Conservation (phyloP, 1,284 basidiomycete species). For the Heterobasidion annosum region DNA sequence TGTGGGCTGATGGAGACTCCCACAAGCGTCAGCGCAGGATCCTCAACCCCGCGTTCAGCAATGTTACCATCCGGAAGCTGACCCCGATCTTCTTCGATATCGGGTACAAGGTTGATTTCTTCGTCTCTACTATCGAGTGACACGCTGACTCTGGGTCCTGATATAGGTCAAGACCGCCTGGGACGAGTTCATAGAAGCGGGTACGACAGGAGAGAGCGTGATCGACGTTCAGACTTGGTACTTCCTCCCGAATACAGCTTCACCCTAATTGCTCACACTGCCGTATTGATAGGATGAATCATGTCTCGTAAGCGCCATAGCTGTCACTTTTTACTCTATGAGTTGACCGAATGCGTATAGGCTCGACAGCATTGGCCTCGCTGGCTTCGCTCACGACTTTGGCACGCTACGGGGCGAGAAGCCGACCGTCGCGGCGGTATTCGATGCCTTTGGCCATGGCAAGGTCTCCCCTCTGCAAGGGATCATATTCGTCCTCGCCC, state of each 20-base stretch:
- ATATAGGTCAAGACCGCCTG: neutral
- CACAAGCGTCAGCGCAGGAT: slow-evolving; percentile 29
- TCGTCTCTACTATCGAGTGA: too few species aligned
- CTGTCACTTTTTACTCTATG: neutral
- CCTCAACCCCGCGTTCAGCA: slow-evolving; percentile 31
- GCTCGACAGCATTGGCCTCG: slow-evolving; percentile 51
- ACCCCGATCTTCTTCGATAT: slow-evolving; percentile 32
- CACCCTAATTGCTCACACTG: too few species aligned
- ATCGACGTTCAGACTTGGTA: neutral
- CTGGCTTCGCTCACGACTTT: slow-evolving; percentile 10
- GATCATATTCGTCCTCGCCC: neutral
- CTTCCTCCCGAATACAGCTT: too few species aligned
- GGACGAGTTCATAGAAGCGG: neutral
- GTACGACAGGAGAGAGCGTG: neutral
- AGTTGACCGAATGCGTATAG: slow-evolving; percentile 18
- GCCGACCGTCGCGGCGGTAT: neutral
- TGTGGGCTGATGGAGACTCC: neutral
- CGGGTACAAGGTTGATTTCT: slow-evolving; percentile 33
- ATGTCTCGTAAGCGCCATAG: neutral
- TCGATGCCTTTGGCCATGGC: neutral
- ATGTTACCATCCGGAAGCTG: slow-evolving; percentile 26
- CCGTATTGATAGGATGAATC: neutral
- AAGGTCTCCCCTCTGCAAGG: neutral
- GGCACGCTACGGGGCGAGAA: neutral
- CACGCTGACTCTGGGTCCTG: too few species aligned